Percentiles rank a stretch among this genome's conserved stretches.
Evolutionary conservation across 768 basidiomycete genomes (phyloP).

Genomic region (Suillus variegatus): DNA sequence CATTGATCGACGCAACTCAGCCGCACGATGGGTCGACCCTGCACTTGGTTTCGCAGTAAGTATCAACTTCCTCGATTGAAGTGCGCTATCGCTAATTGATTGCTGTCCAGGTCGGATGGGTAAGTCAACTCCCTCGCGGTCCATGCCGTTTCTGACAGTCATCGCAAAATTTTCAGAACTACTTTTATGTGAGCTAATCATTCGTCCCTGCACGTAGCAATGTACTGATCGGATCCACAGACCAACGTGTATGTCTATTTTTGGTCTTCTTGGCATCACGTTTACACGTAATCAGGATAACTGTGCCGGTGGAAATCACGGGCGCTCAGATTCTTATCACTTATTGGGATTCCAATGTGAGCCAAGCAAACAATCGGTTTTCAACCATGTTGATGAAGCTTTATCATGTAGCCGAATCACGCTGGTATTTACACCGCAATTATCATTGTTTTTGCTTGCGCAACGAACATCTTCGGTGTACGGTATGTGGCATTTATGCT

Average conservation of each 20-base stretch:
- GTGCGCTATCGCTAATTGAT: background rate
- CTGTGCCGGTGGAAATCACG: slow-evolving; percentile 73
- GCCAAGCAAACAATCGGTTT: slow-evolving; percentile 13
- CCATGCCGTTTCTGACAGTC: background rate
- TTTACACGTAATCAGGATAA: slow-evolving; percentile 41
- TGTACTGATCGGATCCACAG: background rate
- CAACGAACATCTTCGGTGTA: slow-evolving; percentile 74
- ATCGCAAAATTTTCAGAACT: slow-evolving; percentile 39
- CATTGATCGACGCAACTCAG: slow-evolving; percentile 26
- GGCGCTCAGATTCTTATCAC: slow-evolving; percentile 69
- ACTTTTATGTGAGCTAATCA: slow-evolving; percentile 50
- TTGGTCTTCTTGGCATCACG: background rate
- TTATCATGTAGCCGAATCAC: slow-evolving; percentile 42
- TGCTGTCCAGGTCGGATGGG: slow-evolving; percentile 27
- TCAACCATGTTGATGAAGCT: background rate
- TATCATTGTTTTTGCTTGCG: slow-evolving; percentile 55
- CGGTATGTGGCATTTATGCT: slow-evolving; percentile 34
- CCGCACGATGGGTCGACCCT: slow-evolving; percentile 58
- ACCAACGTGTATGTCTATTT: slow-evolving; percentile 10
- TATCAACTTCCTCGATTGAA: slow-evolving; percentile 12
- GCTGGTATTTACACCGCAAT: slow-evolving; percentile 58
- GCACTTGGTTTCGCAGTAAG: slow-evolving; percentile 60
- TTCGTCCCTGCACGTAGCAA: slow-evolving; percentile 30
- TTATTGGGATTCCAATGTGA: slow-evolving; percentile 70
- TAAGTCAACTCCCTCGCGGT: slow-evolving; percentile 34